Evolutionary conservation across 164 flowering plant species (phyloP), one percentile per base, ranked within the genome.

Genomic region (Annona cherimola): DNA sequence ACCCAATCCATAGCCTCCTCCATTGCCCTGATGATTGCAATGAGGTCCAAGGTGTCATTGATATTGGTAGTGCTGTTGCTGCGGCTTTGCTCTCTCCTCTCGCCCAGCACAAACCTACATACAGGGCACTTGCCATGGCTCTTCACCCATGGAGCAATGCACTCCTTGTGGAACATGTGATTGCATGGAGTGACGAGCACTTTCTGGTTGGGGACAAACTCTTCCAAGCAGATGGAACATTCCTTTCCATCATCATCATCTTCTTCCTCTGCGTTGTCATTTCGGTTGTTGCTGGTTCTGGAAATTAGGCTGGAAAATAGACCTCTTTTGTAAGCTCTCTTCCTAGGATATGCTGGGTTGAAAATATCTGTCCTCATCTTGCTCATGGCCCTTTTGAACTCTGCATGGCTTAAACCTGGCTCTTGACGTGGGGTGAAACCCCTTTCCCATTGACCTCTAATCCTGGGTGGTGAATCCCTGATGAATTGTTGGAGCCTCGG

Each of bases 81-180:
- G 18, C 6, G 45, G n/a, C 42, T 43, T 40, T 61, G 42, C 73
- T 57, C 67, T 60, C 73, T 63, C 41, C 61, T 57, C 19, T 81
- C 80, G 9, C 73, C 69, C 7, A 87, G 4, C n/a, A 64, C 71
- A 69, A 46, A 82, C 74, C 97, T 77, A 68, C 98, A 94, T 9
- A 92, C 88, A 0, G 97, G 96, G 81, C 98, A 94, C 64, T 81
- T 82, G 0, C 88, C 90, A 2, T 89, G 75, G 81, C 83, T 84
- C 75, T 81, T 89, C 66, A 86, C 81, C 97, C 98, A 92, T 1
- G 92, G 94, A 11, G 81, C 78, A 2, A 94, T 84, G 80, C 97
- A 94, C 0, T 84, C 86, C 12, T 84, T 83, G 64, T 94, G 98
- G 74, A 89, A 94, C 95, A 90, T 90, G 75, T 93, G 99, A n/a